Conservation (phyloP, 1,284 basidiomycete genomes). For the Cryptococcus sp. region DNA sequence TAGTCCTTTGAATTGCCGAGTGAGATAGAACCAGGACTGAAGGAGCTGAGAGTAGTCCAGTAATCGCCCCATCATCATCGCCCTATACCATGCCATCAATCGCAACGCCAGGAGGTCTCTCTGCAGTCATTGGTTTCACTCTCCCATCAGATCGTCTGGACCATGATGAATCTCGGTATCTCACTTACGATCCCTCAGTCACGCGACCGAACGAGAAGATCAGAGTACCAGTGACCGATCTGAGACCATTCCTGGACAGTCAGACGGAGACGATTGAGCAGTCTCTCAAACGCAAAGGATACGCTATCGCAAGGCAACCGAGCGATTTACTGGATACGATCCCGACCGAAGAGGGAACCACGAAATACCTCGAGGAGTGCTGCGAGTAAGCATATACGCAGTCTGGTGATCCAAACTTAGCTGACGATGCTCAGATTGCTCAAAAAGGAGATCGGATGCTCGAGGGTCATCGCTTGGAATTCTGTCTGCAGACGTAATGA, state of each 20-base stretch:
- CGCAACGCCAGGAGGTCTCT: constrained; percentile 6
- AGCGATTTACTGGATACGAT: constrained; percentile 12
- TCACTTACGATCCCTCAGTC: constrained; percentile 10
- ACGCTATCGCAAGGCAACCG: constrained; percentile 22
- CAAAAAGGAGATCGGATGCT: constrained; percentile 22
- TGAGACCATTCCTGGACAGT: constrained; percentile 21
- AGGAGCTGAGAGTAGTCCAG: too few relatives aligned
- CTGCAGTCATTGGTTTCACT: constrained; percentile 29
- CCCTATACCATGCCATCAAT: constrained; percentile 18
- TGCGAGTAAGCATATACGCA: constrained; percentile 18
- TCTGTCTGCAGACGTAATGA: constrained; percentile 21
- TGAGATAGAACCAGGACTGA: too few relatives aligned
- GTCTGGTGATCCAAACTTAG: neutral
- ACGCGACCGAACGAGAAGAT: constrained; percentile 20
- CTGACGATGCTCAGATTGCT: constrained; percentile 17
- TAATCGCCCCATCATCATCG: neutral
- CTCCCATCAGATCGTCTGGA: constrained; percentile 18
- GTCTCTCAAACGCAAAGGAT: constrained; percentile 22
- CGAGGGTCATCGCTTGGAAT: constrained; percentile 37
- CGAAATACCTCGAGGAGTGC: constrained; percentile 26
- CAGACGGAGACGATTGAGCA: constrained; percentile 9
- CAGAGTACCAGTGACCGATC: constrained; percentile 21
- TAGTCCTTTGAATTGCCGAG: too few relatives aligned
- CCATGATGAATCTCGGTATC: constrained; percentile 18
- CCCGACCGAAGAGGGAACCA: constrained; percentile 22